Evolutionary conservation across 2,329 filamentous ascomycete genomes (phyloP).

Genomic region (Huntiella moniliformis): DNA sequence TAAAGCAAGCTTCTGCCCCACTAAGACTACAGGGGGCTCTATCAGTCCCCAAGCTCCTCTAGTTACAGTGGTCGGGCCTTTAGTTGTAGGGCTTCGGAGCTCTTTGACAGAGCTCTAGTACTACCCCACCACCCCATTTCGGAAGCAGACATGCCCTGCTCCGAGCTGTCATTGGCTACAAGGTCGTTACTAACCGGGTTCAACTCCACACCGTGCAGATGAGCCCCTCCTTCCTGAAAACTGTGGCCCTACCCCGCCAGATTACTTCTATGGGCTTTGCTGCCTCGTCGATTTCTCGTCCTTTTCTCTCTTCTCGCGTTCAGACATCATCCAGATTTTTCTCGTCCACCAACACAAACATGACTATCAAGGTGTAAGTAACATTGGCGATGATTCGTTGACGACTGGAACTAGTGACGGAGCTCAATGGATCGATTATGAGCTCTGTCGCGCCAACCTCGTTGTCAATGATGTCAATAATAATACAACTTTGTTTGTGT

Average conservation of each 20-base stretch:
- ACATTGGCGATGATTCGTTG: background rate
- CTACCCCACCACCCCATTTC: background rate
- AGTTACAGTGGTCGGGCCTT: too few species aligned
- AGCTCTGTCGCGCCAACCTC: background rate
- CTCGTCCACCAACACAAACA: slow-evolving; percentile 43
- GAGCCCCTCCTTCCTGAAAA: slow-evolving; percentile 23
- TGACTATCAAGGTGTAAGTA: slow-evolving; percentile 52
- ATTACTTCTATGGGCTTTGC: slow-evolving; percentile 16
- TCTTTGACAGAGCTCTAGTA: too few species aligned
- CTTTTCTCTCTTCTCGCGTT: slow-evolving; percentile 21
- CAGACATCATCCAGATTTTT: slow-evolving; percentile 26
- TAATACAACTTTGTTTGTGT: background rate
- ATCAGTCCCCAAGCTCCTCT: too few species aligned
- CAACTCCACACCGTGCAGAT: slow-evolving; percentile 26
- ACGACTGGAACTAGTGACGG: background rate
- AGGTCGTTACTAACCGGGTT: slow-evolving; percentile 19
- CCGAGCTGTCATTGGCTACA: slow-evolving; percentile 14
- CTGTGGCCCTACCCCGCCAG: slow-evolving; percentile 27
- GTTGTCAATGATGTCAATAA: background rate
- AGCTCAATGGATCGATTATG: background rate
- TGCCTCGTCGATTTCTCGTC: slow-evolving; percentile 22
- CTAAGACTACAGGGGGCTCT: too few species aligned
- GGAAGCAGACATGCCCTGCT: slow-evolving; percentile 10
- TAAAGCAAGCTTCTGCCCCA: too few species aligned
- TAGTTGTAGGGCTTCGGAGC: too few species aligned